Conservation (phyloP, 768 basidiomycete genomes). For the Mycena vulgaris region DNA sequence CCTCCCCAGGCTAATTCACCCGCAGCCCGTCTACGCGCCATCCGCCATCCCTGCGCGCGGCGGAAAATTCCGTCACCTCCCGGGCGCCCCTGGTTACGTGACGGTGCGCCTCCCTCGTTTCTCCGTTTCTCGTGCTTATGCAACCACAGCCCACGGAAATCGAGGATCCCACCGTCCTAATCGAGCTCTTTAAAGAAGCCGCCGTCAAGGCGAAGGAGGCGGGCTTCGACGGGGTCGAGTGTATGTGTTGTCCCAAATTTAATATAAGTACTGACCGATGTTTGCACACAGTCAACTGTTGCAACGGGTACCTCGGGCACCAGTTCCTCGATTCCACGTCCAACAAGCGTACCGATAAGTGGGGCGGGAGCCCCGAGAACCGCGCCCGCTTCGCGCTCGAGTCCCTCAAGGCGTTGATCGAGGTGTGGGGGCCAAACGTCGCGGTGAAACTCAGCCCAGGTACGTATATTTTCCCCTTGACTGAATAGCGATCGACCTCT, state of each 20-base stretch:
- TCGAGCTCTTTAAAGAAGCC: conserved; percentile 48
- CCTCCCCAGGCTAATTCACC: neutral
- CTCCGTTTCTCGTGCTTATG: neutral
- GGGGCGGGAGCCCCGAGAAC: conserved; percentile 60
- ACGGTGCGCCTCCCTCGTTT: conserved; percentile 22
- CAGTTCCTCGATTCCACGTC: conserved; percentile 51
- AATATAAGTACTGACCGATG: neutral
- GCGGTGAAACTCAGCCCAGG: conserved; percentile 51
- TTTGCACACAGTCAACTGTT: conserved; percentile 43
- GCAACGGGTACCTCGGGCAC: conserved; percentile 50
- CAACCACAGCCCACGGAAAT: conserved; percentile 42
- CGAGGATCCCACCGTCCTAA: conserved; percentile 47
- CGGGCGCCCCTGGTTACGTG: conserved; percentile 46
- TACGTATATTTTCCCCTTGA: conserved; percentile 21
- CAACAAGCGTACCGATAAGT: conserved; percentile 54
- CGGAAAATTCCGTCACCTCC: conserved; percentile 44
- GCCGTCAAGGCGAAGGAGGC: conserved; percentile 49
- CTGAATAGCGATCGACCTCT: no score
- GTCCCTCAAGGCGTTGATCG: conserved; percentile 46
- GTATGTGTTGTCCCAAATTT: neutral
- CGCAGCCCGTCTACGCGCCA: conserved; percentile 59
- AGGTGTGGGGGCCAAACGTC: conserved; percentile 50
- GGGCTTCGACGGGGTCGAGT: conserved; percentile 25
- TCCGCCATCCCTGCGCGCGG: conserved; percentile 43
- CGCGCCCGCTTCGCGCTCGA: conserved; percentile 55